These are phyloP conservation scores for Lentinula boryana DNA, from an alignment of 768 basidiomycete genomes.

Conservation along the genomic window DNA sequence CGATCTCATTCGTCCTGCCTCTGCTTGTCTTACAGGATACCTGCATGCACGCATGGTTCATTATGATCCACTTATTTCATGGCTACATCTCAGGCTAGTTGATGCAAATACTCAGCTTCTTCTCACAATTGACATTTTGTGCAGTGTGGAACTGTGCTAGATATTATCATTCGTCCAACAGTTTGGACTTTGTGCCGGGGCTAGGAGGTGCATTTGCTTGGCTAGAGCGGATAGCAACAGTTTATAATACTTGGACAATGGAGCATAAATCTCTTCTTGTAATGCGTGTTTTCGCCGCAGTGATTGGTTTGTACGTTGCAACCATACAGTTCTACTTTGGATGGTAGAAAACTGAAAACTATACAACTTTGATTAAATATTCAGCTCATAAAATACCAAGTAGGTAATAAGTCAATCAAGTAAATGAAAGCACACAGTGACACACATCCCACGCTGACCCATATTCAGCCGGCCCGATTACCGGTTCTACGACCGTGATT, in stretches of 20 bases:
- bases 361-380: too few species aligned
- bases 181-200: background rate
- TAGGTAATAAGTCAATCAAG: too few species aligned
- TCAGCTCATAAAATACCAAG: too few species aligned
- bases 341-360: background rate
- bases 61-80: background rate
- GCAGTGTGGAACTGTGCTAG: background rate
- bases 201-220: background rate
- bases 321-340: background rate
- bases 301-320: background rate
- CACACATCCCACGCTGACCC: background rate
- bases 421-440: too few species aligned
- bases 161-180: background rate
- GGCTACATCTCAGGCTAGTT: slow-evolving; percentile 1
- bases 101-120: background rate
- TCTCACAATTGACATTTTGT: background rate
- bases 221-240: background rate
- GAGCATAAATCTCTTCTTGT: background rate
- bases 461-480: background rate
- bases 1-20: slow-evolving; percentile 3
- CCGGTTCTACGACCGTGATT: background rate
- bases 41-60: background rate
- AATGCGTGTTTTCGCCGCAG: background rate
- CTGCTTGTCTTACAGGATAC: background rate
- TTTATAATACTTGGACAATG: slow-evolving; percentile 4